A percentile compares a stretch with the other conserved stretches of the same genome.
Evolutionary conservation across 2,329 filamentous ascomycete genomes (phyloP).

Genomic region (Harringtonia lauricola): DNA sequence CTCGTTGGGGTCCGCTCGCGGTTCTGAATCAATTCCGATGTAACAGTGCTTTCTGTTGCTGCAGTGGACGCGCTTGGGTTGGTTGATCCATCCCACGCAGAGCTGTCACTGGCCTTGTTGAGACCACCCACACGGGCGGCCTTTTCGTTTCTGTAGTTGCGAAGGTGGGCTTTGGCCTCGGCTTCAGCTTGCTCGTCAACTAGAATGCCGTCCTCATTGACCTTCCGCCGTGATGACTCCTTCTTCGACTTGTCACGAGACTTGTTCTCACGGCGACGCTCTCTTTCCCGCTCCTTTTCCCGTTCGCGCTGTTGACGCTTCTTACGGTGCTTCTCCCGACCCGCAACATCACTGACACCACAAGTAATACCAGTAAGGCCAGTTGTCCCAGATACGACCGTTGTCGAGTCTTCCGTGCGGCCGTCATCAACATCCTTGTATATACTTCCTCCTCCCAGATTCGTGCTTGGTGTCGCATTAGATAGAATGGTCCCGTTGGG

Average conservation of each 20-base stretch:
- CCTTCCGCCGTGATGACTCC: constrained; percentile 27
- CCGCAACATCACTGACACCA: constrained; percentile 42
- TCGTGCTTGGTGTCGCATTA: constrained; percentile 71
- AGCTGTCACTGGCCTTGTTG: constrained; percentile 72
- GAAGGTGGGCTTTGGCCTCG: constrained; percentile 56
- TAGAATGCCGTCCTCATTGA: constrained; percentile 49
- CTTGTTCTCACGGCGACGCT: constrained; percentile 24
- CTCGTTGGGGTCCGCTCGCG: constrained; percentile 44
- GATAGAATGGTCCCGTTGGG: constrained; percentile 80
- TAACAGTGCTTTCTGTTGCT: constrained; percentile 29
- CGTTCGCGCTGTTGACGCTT: constrained; percentile 44
- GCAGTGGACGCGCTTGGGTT: constrained; percentile 49
- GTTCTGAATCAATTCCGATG: constrained; percentile 50
- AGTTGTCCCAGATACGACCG: constrained; percentile 16
- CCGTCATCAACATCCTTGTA: constrained; percentile 58
- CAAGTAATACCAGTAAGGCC: constrained; percentile 44
- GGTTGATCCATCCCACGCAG: constrained; percentile 63
- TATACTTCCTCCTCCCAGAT: constrained; percentile 78
- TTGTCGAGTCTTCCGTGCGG: constrained; percentile 28
- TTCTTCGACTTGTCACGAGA: constrained; percentile 21
- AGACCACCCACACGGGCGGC: constrained; percentile 79
- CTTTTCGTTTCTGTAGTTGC: constrained; percentile 77
- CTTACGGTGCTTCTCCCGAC: constrained; percentile 40
- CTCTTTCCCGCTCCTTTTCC: constrained; percentile 31
- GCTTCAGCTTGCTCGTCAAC: constrained; percentile 54